phyloP scores from a whole-genome alignment of 768 basidiomycete genomes.

The Scleroderma citrinum region DNA sequence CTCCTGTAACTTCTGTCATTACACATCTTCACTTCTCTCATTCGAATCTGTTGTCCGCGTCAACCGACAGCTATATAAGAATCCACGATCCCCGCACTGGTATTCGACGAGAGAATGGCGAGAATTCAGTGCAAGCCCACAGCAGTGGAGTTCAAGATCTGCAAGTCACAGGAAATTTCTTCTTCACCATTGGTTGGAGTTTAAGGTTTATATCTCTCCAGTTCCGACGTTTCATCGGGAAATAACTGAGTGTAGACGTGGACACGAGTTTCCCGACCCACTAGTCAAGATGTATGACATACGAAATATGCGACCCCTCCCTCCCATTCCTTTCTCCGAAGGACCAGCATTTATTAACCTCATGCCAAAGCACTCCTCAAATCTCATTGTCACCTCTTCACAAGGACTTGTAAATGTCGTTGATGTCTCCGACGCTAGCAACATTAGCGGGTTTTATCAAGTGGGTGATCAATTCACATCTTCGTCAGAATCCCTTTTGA shows the following conservation, averaged over 20 bases:
- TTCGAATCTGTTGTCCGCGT: slow-evolving; percentile 60
- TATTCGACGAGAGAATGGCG: slow-evolving; percentile 41
- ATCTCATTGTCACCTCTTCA: slow-evolving; percentile 67
- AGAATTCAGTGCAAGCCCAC: slow-evolving; percentile 70
- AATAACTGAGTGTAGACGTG: slow-evolving; percentile 51
- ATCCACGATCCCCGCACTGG: slow-evolving; percentile 65
- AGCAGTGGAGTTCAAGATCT: slow-evolving; percentile 77
- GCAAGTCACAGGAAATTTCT: slow-evolving; percentile 69
- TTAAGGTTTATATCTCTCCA: slow-evolving; percentile 49
- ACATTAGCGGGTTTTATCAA: slow-evolving; percentile 74
- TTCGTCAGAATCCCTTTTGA: neutral
- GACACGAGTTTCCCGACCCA: slow-evolving; percentile 83
- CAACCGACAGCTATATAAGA: slow-evolving; percentile 68
- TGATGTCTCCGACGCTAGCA: slow-evolving; percentile 68
- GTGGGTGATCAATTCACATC: slow-evolving; percentile 30
- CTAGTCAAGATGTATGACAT: slow-evolving; percentile 91
- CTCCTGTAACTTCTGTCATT: slow-evolving; percentile 48
- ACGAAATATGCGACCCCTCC: slow-evolving; percentile 73
- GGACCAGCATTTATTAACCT: slow-evolving; percentile 83
- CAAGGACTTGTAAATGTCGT: slow-evolving; percentile 83
- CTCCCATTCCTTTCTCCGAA: slow-evolving; percentile 82
- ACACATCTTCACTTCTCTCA: slow-evolving; percentile 64
- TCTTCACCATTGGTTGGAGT: slow-evolving; percentile 84
- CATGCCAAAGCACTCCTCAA: slow-evolving; percentile 70
- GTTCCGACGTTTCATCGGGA: neutral